Base-by-base conservation (phyloP, 192 early-diverging fungal species). In the Haplosporangium gracile region DNA sequence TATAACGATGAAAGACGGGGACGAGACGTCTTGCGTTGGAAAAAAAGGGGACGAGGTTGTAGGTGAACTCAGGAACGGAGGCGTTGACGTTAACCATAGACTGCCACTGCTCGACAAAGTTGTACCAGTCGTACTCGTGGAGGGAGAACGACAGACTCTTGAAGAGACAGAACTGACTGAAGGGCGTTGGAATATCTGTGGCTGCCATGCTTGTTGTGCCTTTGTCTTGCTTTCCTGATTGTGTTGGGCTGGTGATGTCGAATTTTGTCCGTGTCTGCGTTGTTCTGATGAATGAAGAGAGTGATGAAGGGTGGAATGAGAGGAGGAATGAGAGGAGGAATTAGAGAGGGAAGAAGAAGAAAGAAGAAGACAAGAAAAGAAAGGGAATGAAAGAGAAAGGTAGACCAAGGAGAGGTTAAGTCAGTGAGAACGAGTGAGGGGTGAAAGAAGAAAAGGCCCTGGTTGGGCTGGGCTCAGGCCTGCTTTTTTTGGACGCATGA, bases 11-110 rank as follows among this genome's bases (percentile, higher is more conserved):
- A 75, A 89, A 89, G 34, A 80, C 83, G 10, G 82, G 83, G n/a
- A 88, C 49, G 5, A 89, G 82, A 10, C 70, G 49, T 18, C 72
- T 78, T 63, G 86, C 80, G 16, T 78, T 75, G 32, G 85, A 80
- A 74, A 89, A 89, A 70, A 84, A 88, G n/a, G 85, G 89, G 7
- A 85, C 70, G 22, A 89, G 82, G 76, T 88, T 89, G 76, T 79
- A 79, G 72, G 82, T 72, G 38, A 88, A 78, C 55, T 83, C 85
- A 13, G 78, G 65, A 3, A 85, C 22, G 10, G 89, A 85, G 26
- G 82, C 88, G 63, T 83, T 79, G 22, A 87, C 81, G 20, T 81
- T 79, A 26, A 87, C 81, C 75, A 89, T 74, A 20, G 85, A 81
- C 57, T 81, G 75, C 74, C 82, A 77, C 45, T 84, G 77, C 70